phyloP scores from a whole-genome alignment of 352 stramenopile genomes.

The Globisporangium yorkense region DNA sequence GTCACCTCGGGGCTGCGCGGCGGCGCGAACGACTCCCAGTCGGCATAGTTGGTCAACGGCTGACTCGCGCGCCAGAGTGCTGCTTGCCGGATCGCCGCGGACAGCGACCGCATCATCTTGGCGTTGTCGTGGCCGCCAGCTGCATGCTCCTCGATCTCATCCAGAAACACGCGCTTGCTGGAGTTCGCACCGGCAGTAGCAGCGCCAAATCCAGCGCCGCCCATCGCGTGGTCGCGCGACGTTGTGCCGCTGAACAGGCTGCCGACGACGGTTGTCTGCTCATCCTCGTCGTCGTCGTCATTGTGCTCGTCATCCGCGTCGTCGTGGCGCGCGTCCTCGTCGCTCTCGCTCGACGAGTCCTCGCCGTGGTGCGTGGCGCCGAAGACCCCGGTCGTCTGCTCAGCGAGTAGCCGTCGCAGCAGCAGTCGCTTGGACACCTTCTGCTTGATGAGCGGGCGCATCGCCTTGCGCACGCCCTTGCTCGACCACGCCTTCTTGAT shows the following conservation, averaged over 20 bases:
- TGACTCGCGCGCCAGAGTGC: constrained; percentile 75
- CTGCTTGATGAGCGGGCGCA: constrained; percentile 82
- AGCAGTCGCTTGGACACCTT: constrained; percentile 81
- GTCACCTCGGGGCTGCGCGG: constrained; percentile 55
- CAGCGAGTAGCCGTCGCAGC: constrained; percentile 63
- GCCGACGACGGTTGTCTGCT: constrained; percentile 74
- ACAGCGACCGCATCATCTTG: constrained; percentile 73
- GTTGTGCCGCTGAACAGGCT: constrained; percentile 72
- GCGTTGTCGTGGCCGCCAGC: constrained; percentile 49
- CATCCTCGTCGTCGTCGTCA: constrained; percentile 43
- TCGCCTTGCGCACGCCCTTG: constrained; percentile 82
- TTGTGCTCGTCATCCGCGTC: constrained; percentile 34
- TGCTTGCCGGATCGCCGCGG: constrained; percentile 65
- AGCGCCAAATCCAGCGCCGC: constrained; percentile 3
- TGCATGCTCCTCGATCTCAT: constrained; percentile 68
- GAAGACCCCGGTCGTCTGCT: constrained; percentile 47
- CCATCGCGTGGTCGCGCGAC: constrained; percentile 35
- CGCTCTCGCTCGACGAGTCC: constrained; percentile 63
- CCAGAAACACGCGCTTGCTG: constrained; percentile 33
- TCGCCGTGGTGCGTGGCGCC: constrained; percentile 32
- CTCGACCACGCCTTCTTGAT: constrained; percentile 87
- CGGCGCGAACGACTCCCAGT: constrained; percentile 59
- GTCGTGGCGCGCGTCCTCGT: constrained; percentile 57
- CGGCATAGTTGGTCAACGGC: constrained; percentile 57
- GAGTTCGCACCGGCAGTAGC: constrained; percentile 14